phyloP scores from a whole-genome alignment of 2,329 filamentous ascomycete species.

The Epichloe glyceriae region DNA sequence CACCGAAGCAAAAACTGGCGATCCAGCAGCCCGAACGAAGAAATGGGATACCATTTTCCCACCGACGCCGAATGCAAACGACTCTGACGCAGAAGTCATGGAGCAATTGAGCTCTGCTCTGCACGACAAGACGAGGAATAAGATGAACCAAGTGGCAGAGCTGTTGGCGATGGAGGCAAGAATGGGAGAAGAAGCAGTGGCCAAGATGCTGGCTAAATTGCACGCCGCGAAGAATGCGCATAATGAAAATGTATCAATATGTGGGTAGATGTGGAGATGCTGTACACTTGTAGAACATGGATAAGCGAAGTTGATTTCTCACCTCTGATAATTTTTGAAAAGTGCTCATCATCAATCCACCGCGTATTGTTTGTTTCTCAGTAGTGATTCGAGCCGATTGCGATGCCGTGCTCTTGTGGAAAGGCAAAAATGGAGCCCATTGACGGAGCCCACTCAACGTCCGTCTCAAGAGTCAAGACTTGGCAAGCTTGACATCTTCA shows the following conservation, averaged over 20 bases:
- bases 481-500: not conserved
- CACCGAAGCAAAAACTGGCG: constrained; percentile 12
- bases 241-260: not conserved
- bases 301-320: too few species aligned
- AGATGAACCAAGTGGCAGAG: constrained; percentile 16
- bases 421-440: not conserved
- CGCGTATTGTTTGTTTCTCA: too few species aligned
- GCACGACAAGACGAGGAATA: constrained; percentile 12
- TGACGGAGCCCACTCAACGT: not conserved
- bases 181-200: constrained; percentile 13
- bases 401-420: not conserved
- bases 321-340: too few species aligned
- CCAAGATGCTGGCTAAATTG: constrained; percentile 10
- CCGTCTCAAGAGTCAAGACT: too few species aligned
- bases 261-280: not conserved
- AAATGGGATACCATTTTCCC: constrained; percentile 38
- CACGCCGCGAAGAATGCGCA: constrained; percentile 5
- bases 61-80: constrained; percentile 19
- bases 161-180: constrained; percentile 18
- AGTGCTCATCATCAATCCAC: too few species aligned
- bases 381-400: too few species aligned
- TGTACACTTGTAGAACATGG: not conserved
- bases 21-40: constrained; percentile 19
- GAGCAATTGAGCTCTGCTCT: constrained; percentile 9
- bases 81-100: constrained; percentile 13